Evolutionary conservation across 2,329 filamentous ascomycete genomes (phyloP), one percentile per base, ranked within the genome.

Genomic region (Alternaria brassicae): DNA sequence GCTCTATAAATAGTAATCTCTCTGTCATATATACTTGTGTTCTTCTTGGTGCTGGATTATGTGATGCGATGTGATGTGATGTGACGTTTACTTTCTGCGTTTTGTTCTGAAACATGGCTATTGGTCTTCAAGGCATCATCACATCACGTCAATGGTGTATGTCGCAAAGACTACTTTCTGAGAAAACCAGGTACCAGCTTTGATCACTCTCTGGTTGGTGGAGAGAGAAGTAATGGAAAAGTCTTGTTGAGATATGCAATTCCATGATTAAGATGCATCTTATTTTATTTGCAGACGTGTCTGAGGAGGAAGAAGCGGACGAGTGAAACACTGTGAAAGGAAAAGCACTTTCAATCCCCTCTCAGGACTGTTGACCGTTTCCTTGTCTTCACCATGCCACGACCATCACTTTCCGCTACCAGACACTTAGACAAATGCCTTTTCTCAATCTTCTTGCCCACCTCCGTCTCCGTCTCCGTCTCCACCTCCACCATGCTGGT

Each of bases 1-100:
- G 50, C 56, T 49, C 7, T 42, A 58, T 58, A 36, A 58, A 58
- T 54, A 48, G 28, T 58, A 54, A 58, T 58, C 36, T 19, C 34
- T 5, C 25, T 39, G 17, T 45, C 17, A 21, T 15, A 13, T 6
- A n/a, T n/a, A n/a, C n/a, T n/a, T n/a, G n/a, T n/a, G n/a, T n/a
- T n/a, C n/a, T n/a, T n/a, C n/a, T n/a, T n/a, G n/a, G n/a, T n/a
- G n/a, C n/a, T n/a, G n/a, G n/a, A n/a, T n/a, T n/a, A n/a, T n/a
- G n/a, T n/a, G n/a, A n/a, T n/a, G n/a, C n/a, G n/a, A n/a, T n/a
- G n/a, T n/a, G n/a, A n/a, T n/a, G n/a, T n/a, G n/a, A n/a, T n/a
- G n/a, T n/a, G n/a, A n/a, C n/a, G n/a, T n/a, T n/a, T n/a, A n/a
- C n/a, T n/a, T n/a, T n/a, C n/a, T n/a, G n/a, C n/a, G n/a, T n/a